phyloP scores from a whole-genome alignment of 768 basidiomycete species.

The Leucocoprinus leucothites region DNA sequence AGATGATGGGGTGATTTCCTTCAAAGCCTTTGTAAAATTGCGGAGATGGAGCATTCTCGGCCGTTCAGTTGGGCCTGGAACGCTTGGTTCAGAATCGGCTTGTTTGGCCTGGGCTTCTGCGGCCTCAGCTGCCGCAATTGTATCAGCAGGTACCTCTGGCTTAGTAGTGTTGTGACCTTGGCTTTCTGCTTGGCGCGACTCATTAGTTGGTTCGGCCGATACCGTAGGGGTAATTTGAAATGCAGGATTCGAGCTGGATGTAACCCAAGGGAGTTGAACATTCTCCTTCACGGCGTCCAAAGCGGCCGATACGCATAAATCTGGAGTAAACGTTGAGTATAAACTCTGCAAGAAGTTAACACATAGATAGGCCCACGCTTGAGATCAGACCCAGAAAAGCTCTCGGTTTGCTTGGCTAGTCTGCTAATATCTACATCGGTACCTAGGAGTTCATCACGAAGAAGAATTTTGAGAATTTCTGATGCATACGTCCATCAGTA shows the following conservation, averaged over 20 bases:
- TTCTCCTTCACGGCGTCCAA: constrained; percentile 88
- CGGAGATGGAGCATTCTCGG: constrained; percentile 30
- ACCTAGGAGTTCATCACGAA: constrained; percentile 75
- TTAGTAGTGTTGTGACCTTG: constrained; percentile 6
- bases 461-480: constrained; percentile 87
- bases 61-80: constrained; percentile 8
- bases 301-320: constrained; percentile 90
- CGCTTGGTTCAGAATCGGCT: not conserved
- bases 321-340: constrained; percentile 36
- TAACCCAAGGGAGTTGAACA: constrained; percentile 75
- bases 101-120: not conserved
- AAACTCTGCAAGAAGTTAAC: constrained; percentile 1
- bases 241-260: constrained; percentile 6
- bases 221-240: not conserved
- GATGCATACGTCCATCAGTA: not conserved
- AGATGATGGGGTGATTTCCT: constrained; percentile 86
- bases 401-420: constrained; percentile 72
- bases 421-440: constrained; percentile 56
- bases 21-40: constrained; percentile 83
- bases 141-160: not conserved
- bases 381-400: constrained; percentile 92
- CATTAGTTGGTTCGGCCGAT: not conserved
- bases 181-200: constrained; percentile 5
- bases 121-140: not conserved
- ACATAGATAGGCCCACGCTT: constrained; percentile 66